Evolutionary conservation across 2,329 filamentous ascomycete species (phyloP), one percentile per base, ranked within the genome.

Genomic region (Fusarium nurragi): DNA sequence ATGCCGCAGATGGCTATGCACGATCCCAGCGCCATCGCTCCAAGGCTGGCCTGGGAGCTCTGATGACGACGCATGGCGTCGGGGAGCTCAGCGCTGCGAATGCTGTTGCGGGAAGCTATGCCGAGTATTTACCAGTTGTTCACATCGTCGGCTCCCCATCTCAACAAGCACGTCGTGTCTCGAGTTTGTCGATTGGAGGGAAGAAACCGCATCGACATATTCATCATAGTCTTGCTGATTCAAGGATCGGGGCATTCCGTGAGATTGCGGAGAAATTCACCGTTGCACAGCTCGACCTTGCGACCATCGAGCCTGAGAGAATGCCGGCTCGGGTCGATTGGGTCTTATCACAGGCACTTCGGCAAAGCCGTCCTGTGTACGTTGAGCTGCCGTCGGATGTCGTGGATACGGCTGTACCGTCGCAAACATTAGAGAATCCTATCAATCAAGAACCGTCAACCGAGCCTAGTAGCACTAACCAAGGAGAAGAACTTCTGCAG

Each of bases 1-100:
- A 64, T 11, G 60, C 59, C 9, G 60, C 60, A 10, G 60, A 64
- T 12, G 60, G 60, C 1, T 64, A 64, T 16, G 59, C 59, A 2
- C 46, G 60, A 6, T 41, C 47, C 2, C 41, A 48, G 1, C 58
- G 58, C 5, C 48, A 52, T 22, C n/a, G 11, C 0, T 25, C 25
- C 1, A 40, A 22, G 14, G 10, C 16, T 4, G 58, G 58, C 3
- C 38, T 64, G 0, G 59, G 60, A 0, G 60, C 59, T 0, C 21
- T 64, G 7, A 36, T 64, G 2, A 64, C 60, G 0, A 59, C 60
- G 0, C 64, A 48, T 3, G 60, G 60, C 0, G 60, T 64, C 2
- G 59, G 60, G 0, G 60, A 64, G 14, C 37, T 64, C 2, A 59
- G 59, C 12, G 59, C 60, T 3, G 47, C 54, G 2, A 64, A 64